Evolutionary conservation across 129 eudicot species (phyloP).

Genomic region (Flaveria trinervia): DNA sequence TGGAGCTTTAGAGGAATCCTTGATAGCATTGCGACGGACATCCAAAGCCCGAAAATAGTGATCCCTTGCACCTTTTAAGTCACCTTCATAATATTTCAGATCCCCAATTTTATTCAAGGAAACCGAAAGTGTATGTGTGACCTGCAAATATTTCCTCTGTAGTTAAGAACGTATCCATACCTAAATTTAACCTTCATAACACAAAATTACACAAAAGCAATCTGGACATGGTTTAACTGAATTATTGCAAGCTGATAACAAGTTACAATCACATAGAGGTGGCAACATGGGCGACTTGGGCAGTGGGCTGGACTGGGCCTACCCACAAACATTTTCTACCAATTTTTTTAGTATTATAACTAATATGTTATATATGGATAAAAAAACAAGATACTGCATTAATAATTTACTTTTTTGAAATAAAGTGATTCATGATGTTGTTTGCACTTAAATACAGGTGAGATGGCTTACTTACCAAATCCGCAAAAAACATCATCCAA

Average conservation of each 20-base stretch:
- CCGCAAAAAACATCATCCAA: background rate
- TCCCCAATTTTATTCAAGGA: conserved; percentile 92
- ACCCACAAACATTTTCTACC: conserved; percentile 1
- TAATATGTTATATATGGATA: background rate
- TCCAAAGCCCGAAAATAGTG: conserved; percentile 67
- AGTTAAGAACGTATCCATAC: background rate
- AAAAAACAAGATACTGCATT: background rate
- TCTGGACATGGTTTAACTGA: background rate
- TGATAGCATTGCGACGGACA: conserved; percentile 73
- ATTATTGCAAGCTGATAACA: background rate
- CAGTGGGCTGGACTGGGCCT: background rate
- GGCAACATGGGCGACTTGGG: background rate
- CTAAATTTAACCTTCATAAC: conserved; percentile 2
- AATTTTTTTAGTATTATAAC: background rate
- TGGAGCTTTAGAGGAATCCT: conserved; percentile 56
- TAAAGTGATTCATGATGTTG: background rate
- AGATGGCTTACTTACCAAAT: background rate
- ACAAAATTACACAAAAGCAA: conserved; percentile 9
- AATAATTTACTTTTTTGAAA: background rate
- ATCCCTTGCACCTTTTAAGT: conserved; percentile 68
- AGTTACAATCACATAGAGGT: background rate
- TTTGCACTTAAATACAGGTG: background rate
- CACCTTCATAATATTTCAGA: conserved; percentile 79
- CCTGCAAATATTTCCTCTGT: conserved; percentile 45
- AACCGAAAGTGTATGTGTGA: conserved; percentile 83